These are phyloP conservation scores for Carnegiea gigantea DNA, from an alignment of 179 eudicot species.

Conservation along the genomic window DNA sequence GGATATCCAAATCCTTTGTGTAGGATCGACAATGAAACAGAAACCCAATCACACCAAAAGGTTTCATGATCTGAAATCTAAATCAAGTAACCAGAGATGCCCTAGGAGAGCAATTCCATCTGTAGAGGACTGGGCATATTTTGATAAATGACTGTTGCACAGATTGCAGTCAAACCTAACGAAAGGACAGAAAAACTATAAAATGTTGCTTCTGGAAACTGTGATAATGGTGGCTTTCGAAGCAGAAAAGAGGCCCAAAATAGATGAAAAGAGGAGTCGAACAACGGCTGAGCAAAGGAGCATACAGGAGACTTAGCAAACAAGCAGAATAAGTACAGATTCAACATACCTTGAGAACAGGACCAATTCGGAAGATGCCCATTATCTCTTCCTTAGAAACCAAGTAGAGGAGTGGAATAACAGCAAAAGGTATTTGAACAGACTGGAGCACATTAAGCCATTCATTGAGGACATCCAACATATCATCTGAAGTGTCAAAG, in stretches of 20 bases:
- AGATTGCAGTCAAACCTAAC: too few relatives aligned
- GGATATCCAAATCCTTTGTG: too few relatives aligned
- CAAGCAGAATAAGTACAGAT: background rate
- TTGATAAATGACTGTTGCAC: too few relatives aligned
- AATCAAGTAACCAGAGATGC: too few relatives aligned
- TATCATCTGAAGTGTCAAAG: slow-evolving; percentile 71
- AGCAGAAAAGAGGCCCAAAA: too few relatives aligned
- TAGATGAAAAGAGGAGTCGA: background rate
- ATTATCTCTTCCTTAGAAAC: slow-evolving; percentile 87
- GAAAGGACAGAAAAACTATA: background rate
- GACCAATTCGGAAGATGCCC: slow-evolving; percentile 79
- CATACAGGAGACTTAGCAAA: background rate
- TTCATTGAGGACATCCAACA: slow-evolving; percentile 73
- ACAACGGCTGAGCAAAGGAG: too few relatives aligned
- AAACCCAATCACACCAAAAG: too few relatives aligned
- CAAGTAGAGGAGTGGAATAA: slow-evolving; percentile 84
- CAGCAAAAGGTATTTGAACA: slow-evolving; percentile 88
- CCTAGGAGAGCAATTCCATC: too few relatives aligned
- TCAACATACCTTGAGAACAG: slow-evolving; percentile 60
- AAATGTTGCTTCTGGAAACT: background rate
- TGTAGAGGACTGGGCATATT: too few relatives aligned
- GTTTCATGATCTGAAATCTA: too few relatives aligned
- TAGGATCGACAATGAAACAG: too few relatives aligned
- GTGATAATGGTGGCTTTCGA: background rate
- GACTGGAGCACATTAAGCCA: slow-evolving; percentile 97